Evolutionary conservation across 1,284 basidiomycete species (phyloP).

Genomic region (Pseudozyma sp.): DNA sequence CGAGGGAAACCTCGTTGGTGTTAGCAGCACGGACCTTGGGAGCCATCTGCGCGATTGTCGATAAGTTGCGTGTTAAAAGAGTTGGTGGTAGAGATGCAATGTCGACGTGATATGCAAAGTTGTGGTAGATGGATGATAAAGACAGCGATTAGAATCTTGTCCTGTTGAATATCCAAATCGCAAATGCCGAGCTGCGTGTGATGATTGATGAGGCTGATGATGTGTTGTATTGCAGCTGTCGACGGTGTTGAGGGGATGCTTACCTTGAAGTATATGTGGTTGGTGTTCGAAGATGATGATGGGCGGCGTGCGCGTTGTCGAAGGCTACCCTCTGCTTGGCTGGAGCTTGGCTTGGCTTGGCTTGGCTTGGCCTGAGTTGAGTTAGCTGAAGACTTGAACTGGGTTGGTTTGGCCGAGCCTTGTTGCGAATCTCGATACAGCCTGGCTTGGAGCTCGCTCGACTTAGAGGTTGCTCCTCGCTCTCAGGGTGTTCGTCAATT

Average conservation of each 20-base stretch:
- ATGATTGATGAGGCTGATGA: background rate
- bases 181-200: conserved; percentile 2
- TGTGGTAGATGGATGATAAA: background rate
- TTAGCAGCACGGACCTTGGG: conserved; percentile 64
- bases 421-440: background rate
- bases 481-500: background rate
- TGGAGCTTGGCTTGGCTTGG: background rate
- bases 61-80: background rate
- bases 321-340: conserved; percentile 12
- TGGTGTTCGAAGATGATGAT: conserved; percentile 41
- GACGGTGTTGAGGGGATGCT: conserved; percentile 29
- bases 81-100: conserved; percentile 5
- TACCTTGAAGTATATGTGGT: conserved; percentile 50
- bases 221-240: conserved; percentile 7
- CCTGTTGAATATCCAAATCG: background rate
- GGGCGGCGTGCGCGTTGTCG: conserved; percentile 21
- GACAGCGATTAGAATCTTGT: conserved; percentile 21
- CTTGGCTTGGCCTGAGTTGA: background rate
- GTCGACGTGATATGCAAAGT: background rate
- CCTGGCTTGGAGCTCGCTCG: background rate
- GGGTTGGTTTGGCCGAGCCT: background rate
- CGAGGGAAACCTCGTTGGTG: conserved; percentile 66
- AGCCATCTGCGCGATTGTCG: conserved; percentile 59
- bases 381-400: background rate
- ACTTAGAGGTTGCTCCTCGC: background rate